Conservation (phyloP, 768 basidiomycete species). For the Boletellus emodensis region DNA sequence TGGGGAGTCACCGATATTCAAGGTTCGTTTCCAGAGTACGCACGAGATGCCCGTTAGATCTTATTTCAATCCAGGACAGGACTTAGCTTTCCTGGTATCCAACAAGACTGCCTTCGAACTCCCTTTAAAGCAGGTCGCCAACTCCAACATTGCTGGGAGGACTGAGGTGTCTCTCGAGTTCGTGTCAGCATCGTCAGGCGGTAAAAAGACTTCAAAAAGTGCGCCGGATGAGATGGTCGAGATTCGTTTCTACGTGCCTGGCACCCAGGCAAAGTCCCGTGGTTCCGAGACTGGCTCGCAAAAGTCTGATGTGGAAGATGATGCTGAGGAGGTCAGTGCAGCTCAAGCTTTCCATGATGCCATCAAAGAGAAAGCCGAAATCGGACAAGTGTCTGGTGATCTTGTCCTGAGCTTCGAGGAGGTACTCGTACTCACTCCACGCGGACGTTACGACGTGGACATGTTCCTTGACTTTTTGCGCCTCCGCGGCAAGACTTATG, state of each 20-base stretch:
- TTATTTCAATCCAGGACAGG: slow-evolving; percentile 56
- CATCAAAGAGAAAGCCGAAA: slow-evolving; percentile 94
- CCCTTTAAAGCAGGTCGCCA: slow-evolving; percentile 81
- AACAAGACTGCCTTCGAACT: slow-evolving; percentile 88
- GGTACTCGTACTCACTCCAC: slow-evolving; percentile 89
- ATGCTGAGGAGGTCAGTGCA: slow-evolving; percentile 79
- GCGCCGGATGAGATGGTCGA: slow-evolving; percentile 86
- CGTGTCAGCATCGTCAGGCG: slow-evolving; percentile 42
- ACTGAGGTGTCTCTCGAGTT: slow-evolving; percentile 99
- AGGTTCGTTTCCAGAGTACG: slow-evolving; percentile 46
- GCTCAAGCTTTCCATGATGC: slow-evolving; percentile 96
- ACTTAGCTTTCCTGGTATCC: slow-evolving; percentile 86
- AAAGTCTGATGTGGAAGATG: slow-evolving; percentile 64
- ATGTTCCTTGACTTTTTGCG: slow-evolving; percentile 95
- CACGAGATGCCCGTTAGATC: not conserved
- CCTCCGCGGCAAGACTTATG: slow-evolving; percentile 96
- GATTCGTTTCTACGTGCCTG: slow-evolving; percentile 95
- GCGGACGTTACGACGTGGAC: slow-evolving; percentile 96
- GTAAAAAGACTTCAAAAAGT: slow-evolving; percentile 41
- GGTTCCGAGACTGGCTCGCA: slow-evolving; percentile 73
- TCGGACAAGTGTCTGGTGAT: slow-evolving; percentile 88
- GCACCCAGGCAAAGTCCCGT: slow-evolving; percentile 56
- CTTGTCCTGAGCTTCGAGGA: slow-evolving; percentile 94
- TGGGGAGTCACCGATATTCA: slow-evolving; percentile 96
- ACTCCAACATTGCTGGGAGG: slow-evolving; percentile 96